Evolutionary conservation across 805 yeast genomes (phyloP).

Genomic region (Yarrowia osloensis): DNA sequence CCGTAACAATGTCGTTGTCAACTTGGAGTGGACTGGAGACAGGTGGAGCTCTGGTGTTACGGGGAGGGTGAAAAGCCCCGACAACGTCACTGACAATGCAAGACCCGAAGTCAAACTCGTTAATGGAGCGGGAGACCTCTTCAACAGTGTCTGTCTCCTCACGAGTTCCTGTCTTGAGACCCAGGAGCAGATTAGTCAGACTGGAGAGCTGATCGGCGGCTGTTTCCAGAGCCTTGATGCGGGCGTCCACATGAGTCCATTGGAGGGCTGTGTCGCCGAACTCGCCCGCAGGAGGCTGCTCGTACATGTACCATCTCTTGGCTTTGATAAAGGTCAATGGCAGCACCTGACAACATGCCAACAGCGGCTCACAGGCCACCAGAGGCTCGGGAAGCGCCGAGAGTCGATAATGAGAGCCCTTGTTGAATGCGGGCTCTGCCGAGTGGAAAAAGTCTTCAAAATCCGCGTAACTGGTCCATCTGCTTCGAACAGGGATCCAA

Average conservation of each 20-base stretch:
- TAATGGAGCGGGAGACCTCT: no score
- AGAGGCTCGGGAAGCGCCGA: background rate
- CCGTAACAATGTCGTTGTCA: no score
- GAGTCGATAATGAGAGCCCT: background rate
- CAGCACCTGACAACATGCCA: background rate
- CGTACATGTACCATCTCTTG: conserved; percentile 12
- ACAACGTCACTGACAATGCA: no score
- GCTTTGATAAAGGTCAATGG: background rate
- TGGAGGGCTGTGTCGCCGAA: background rate
- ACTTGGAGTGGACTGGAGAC: no score
- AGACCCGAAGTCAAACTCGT: no score
- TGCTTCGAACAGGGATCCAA: background rate
- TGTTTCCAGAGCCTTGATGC: background rate
- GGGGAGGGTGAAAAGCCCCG: no score
- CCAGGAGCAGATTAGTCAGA: background rate
- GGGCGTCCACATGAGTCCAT: no score
- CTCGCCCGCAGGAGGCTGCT: background rate
- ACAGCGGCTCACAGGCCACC: background rate
- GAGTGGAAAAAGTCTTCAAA: background rate
- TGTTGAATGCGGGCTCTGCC: background rate
- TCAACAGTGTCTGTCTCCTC: no score
- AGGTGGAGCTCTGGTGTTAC: no score
- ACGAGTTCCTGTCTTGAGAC: no score
- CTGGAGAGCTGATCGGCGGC: background rate
- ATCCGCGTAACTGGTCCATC: conserved; percentile 6